phyloP scores from a whole-genome alignment of 768 basidiomycete genomes.

The Sporobolomyces pararoseus region DNA sequence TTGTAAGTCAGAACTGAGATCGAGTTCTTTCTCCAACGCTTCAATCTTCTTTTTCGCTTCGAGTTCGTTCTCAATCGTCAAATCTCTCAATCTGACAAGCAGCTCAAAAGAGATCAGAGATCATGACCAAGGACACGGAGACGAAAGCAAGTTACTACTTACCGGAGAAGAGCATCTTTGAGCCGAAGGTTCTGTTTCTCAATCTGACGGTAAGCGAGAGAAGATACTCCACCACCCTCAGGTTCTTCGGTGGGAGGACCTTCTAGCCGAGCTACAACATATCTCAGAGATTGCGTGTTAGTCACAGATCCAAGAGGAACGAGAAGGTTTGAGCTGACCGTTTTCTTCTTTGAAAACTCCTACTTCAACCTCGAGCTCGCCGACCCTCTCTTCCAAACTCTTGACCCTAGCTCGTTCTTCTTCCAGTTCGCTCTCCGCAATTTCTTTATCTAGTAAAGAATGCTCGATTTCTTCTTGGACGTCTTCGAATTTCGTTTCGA shows the following conservation, averaged over 20 bases:
- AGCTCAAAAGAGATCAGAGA: neutral
- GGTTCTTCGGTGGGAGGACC: slow-evolving; percentile 48
- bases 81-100: slow-evolving; percentile 68
- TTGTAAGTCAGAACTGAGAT: slow-evolving; percentile 72
- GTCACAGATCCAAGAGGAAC: neutral
- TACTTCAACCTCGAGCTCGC: slow-evolving; percentile 39
- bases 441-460: slow-evolving; percentile 89
- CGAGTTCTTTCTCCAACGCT: slow-evolving; percentile 86
- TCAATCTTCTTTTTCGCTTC: slow-evolving; percentile 73
- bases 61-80: slow-evolving; percentile 79
- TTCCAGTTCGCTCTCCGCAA: slow-evolving; percentile 58
- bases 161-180: slow-evolving; percentile 89
- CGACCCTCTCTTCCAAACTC: slow-evolving; percentile 20
- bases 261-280: slow-evolving; percentile 25
- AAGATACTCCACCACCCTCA: slow-evolving; percentile 46
- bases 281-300: no score
- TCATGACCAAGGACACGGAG: neutral
- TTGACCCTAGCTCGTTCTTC: slow-evolving; percentile 30
- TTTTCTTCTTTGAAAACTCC: slow-evolving; percentile 35
- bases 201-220: slow-evolving; percentile 63
- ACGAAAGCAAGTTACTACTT: slow-evolving; percentile 42
- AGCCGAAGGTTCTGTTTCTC: slow-evolving; percentile 95
- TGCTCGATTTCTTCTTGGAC: slow-evolving; percentile 88
- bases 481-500: slow-evolving; percentile 71
- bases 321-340: neutral